Conservation (phyloP, 495 filamentous ascomycete genomes). For the Mycothermus thermophilus region DNA sequence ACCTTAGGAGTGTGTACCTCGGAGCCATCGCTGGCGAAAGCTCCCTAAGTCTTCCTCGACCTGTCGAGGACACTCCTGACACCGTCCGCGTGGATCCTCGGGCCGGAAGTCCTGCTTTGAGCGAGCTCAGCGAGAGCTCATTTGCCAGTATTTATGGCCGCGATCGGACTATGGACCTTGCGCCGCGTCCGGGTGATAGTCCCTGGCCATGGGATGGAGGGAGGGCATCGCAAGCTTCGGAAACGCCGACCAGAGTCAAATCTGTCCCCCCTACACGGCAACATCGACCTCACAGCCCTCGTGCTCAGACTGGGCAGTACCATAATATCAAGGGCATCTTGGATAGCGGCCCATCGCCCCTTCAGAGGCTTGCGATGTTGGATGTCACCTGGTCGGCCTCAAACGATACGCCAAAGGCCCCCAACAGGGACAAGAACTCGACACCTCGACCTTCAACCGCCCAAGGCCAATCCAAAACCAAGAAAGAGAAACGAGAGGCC, state of each 20-base stretch:
- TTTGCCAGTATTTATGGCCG: constrained; percentile 54
- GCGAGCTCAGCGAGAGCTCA: constrained; percentile 67
- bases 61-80: constrained; percentile 25
- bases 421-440: constrained; percentile 12
- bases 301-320: constrained; percentile 15
- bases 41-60: constrained; percentile 24
- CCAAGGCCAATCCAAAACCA: constrained; percentile 16
- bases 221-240: constrained; percentile 6
- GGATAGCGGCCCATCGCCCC: constrained; percentile 22
- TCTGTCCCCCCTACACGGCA: constrained; percentile 7
- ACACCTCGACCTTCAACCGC: constrained; percentile 8
- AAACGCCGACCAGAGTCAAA: constrained; percentile 9
- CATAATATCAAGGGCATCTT: constrained; percentile 30
- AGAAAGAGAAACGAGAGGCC: constrained; percentile 30
- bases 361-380: constrained; percentile 29
- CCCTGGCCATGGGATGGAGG: constrained; percentile 18
- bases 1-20: constrained; percentile 50
- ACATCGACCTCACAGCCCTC: constrained; percentile 9
- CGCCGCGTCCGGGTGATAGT: constrained; percentile 12
- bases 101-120: constrained; percentile 50
- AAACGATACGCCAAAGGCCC: constrained; percentile 13
- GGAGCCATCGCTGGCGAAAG: constrained; percentile 33
- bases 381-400: constrained; percentile 9
- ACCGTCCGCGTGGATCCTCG: constrained; percentile 15
- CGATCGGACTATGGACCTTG: constrained; percentile 15